Evolutionary conservation across 768 basidiomycete species (phyloP).

Genomic region (Tulasnella sp.): DNA sequence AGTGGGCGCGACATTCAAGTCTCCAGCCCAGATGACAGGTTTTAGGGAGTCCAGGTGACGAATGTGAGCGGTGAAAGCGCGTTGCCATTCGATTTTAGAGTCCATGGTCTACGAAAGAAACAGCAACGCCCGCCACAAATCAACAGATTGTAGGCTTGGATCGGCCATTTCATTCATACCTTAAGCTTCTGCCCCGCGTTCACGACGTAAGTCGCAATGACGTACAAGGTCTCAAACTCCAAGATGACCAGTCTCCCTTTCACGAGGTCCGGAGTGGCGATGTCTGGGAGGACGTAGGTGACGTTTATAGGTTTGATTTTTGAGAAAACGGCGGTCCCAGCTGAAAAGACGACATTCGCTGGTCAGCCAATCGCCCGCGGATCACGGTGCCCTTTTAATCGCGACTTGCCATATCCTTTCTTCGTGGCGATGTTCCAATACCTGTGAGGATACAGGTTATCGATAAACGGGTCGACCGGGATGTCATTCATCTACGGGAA

Average conservation of each 20-base stretch:
- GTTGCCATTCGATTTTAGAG: slow-evolving; percentile 71
- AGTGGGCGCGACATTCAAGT: slow-evolving; percentile 80
- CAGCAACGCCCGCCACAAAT: neutral
- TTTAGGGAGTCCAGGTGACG: slow-evolving; percentile 66
- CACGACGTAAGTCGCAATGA: slow-evolving; percentile 76
- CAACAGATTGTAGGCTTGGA: no score
- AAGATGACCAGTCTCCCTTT: slow-evolving; percentile 75
- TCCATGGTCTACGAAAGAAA: slow-evolving; percentile 51
- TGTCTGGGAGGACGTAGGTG: slow-evolving; percentile 60
- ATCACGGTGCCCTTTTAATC: no score
- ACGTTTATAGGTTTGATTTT: slow-evolving; percentile 65
- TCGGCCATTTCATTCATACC: slow-evolving; percentile 35
- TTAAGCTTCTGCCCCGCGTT: slow-evolving; percentile 75
- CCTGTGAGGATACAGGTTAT: slow-evolving; percentile 54
- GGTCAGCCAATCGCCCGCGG: no score
- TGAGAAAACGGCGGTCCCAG: slow-evolving; percentile 73
- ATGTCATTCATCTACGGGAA: slow-evolving; percentile 56
- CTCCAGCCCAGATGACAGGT: slow-evolving; percentile 82
- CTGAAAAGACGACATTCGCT: slow-evolving; percentile 34
- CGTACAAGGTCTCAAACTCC: slow-evolving; percentile 62
- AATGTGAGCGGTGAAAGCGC: slow-evolving; percentile 65
- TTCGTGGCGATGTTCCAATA: slow-evolving; percentile 72
- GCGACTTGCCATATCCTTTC: slow-evolving; percentile 62
- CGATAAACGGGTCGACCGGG: slow-evolving; percentile 53
- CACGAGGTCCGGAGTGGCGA: slow-evolving; percentile 53